These are phyloP conservation scores for Heritiera fomes DNA, from an alignment of 345 rosid species.

Conservation along the genomic window DNA sequence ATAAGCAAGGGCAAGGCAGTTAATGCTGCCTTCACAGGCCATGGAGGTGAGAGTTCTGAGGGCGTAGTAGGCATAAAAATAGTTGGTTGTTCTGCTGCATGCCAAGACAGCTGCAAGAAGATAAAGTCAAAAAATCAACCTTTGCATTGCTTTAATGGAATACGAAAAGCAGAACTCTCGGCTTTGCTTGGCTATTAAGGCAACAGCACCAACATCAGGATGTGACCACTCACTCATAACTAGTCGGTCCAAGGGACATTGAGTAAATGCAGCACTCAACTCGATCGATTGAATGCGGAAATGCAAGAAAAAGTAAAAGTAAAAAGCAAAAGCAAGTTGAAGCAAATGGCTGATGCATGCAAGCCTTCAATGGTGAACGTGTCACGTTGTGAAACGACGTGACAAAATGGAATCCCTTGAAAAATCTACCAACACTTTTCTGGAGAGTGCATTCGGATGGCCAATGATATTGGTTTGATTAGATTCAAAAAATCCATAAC, in stretches of 20 bases:
- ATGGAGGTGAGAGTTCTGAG: conserved; percentile 62
- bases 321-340: background rate
- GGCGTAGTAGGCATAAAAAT: conserved; percentile 64
- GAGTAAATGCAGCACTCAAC: no score
- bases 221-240: background rate
- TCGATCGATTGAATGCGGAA: background rate
- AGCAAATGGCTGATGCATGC: background rate
- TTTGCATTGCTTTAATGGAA: background rate
- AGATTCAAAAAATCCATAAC: no score
- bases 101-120: conserved; percentile 71
- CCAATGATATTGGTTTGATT: no score
- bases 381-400: background rate
- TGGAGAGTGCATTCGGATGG: no score
- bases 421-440: background rate
- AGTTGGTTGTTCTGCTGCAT: conserved; percentile 58
- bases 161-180: background rate
- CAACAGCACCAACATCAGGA: background rate
- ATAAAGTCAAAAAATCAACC: background rate
- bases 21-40: conserved; percentile 61
- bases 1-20: conserved; percentile 80
- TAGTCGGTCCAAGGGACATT: background rate
- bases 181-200: background rate
- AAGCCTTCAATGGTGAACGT: no score
- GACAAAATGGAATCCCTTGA: background rate
- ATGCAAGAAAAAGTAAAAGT: background rate